Evolutionary conservation across 2,329 filamentous ascomycete species (phyloP), one percentile per base, ranked within the genome.

Genomic region (Fusarium sterilihyphosum): DNA sequence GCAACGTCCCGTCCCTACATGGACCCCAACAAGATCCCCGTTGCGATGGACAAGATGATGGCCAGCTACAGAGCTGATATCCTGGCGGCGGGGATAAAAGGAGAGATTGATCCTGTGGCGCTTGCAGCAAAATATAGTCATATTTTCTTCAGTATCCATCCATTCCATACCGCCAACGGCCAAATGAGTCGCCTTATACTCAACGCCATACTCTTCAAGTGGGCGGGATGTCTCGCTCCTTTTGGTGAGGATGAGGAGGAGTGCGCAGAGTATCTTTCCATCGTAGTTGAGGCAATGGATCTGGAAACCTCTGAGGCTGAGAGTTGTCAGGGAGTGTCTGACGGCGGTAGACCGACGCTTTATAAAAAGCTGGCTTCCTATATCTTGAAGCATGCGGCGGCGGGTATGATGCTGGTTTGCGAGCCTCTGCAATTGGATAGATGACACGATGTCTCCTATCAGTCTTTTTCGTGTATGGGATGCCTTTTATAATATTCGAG

Each of bases 121-220:
- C 59, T 83, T 3, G 78, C 78, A 22, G 77, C 77, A 20, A 77
- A 78, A 35, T 79, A 80, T 22, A 80, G 73, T 33, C 75, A 83
- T 18, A 59, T 63, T 1, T 80, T 84, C 52, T 76, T 81, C 41
- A 78, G 73, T 22, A 82, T 83, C 14, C 80, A 83, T 20, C 82
- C 82, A 3, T 84, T 83, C 31, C 65, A 71, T 7, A 81, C 82
- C 40, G 82, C 81, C 3, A 84, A 84, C 35, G 82, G 81, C 1
- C 74, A 80, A 7, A 73, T 77, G 35, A 81, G 78, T 37, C 76
- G 81, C 1, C 73, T 84, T 7, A 60, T 84, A 8, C 59, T 83
- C 0, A 84, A 83, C 57, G 70, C 77, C 3, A 47, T 83, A 3
- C 73, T 83, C 2, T n/a, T 82, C 14, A 81, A 80, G 41, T 82